These are phyloP conservation scores for Acrocalymma vagum DNA, from an alignment of 2,329 filamentous ascomycete genomes.

Conservation along the genomic window DNA sequence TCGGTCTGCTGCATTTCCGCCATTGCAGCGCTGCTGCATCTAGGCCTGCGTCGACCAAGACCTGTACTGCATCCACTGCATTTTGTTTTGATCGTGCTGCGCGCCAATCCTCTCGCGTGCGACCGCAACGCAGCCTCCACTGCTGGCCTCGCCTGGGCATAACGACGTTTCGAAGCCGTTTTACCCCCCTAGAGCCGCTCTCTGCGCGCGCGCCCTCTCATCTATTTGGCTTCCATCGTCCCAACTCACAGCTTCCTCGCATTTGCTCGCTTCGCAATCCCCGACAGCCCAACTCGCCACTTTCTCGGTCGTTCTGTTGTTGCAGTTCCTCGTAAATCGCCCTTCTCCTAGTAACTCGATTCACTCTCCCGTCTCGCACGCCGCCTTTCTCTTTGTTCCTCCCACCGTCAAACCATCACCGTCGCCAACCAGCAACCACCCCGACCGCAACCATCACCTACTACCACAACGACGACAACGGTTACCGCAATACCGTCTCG, in stretches of 20 bases:
- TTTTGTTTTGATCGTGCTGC: slow-evolving; percentile 21
- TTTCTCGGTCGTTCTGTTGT: too few species aligned
- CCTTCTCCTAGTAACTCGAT: too few species aligned
- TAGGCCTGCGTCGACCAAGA: slow-evolving; percentile 20
- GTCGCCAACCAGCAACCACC: too few species aligned
- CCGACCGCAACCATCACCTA: too few species aligned
- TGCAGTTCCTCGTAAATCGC: too few species aligned
- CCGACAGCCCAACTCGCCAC: too few species aligned
- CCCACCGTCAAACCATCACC: too few species aligned
- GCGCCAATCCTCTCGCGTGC: slow-evolving; percentile 35
- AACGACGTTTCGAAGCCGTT: slow-evolving; percentile 47
- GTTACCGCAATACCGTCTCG: slow-evolving; percentile 32
- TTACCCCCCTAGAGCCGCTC: slow-evolving; percentile 29
- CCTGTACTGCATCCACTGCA: slow-evolving; percentile 11
- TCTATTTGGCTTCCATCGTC: slow-evolving; percentile 30
- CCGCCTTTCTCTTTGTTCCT: too few species aligned
- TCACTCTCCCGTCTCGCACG: too few species aligned
- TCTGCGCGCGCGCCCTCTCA: slow-evolving; percentile 22
- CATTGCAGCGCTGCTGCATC: slow-evolving; percentile 17
- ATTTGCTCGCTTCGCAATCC: slow-evolving; percentile 28
- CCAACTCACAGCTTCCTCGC: slow-evolving; percentile 21
- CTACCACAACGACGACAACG: too few species aligned
- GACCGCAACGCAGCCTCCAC: slow-evolving; percentile 19
- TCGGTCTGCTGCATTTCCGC: slow-evolving; percentile 24
- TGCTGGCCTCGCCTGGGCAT: slow-evolving; percentile 27